A percentile compares a stretch with the other conserved stretches of the same genome.
These are phyloP conservation scores for Amanita thiersii DNA, from an alignment of 768 basidiomycete species.

Conservation along the genomic window DNA sequence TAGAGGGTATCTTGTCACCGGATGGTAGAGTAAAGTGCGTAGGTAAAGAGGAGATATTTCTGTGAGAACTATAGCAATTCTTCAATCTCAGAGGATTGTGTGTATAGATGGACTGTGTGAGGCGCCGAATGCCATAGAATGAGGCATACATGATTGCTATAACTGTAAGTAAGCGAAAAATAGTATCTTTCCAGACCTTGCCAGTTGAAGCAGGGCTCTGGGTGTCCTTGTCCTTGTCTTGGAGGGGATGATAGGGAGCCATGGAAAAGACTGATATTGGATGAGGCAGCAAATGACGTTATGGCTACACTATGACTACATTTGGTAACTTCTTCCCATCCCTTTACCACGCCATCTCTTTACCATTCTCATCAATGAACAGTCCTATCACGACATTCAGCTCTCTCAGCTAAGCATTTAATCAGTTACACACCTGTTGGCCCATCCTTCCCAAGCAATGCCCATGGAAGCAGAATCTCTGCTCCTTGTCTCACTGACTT, in stretches of 20 bases:
- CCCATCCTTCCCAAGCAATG: slow-evolving; percentile 29
- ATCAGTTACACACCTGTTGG: slow-evolving; percentile 22
- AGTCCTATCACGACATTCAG: slow-evolving; percentile 13
- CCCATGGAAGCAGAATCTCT: slow-evolving; percentile 28
- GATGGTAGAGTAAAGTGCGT: slow-evolving; percentile 53
- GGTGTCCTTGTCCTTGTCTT: too few species aligned
- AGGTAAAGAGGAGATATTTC: slow-evolving; percentile 21
- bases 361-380: slow-evolving; percentile 26
- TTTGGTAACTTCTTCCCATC: too few species aligned
- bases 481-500: slow-evolving; percentile 28
- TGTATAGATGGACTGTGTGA: not conserved
- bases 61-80: slow-evolving; percentile 8
- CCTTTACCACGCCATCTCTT: slow-evolving; percentile 26
- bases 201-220: too few species aligned
- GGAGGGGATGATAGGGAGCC: too few species aligned
- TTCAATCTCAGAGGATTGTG: not conserved
- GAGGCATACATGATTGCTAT: slow-evolving; percentile 12
- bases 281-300: too few species aligned
- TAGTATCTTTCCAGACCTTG: slow-evolving; percentile 6
- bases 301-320: too few species aligned
- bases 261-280: too few species aligned
- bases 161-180: slow-evolving; percentile 8
- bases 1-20: slow-evolving; percentile 59
- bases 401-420: not conserved
- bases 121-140: slow-evolving; percentile 7